Base-by-base conservation (phyloP, 257 asterid genomes). In the Phtheirospermum japonicum region DNA sequence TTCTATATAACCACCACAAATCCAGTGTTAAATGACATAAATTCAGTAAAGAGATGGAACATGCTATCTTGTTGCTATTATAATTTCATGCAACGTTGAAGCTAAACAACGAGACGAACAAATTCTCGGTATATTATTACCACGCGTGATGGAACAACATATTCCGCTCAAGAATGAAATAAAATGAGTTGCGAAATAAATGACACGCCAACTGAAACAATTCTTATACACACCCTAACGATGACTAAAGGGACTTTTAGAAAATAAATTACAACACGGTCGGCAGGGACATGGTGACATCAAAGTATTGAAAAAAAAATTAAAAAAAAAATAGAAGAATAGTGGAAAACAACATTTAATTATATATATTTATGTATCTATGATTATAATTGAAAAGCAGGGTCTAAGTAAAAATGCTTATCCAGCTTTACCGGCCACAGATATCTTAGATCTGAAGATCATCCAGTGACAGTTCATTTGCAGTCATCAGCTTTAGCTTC, bases 401-500 rank as follows among this genome's bases (percentile, higher is more conserved):
- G 73, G 28, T 76, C 39, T 34, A 34, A 16, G 10, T 70, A 67
- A 59, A 68, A 66, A 42, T 55, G 73, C 65, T 50, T 55, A n/a
- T 58, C 76, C 69, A 69, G 70, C 74, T 74, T 71, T 75, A 34
- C 62, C 52, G 30, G 73, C 28, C 46, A 7, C 50, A 53, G 26
- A 30, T 10, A 48, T 71, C 80, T 78, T 78, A 93, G 46, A 89
- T 87, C 81, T 89, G 87, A 71, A 93, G 93, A 78, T 89, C 94
- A 61, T 89, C 99, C 73, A 89, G 61, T 4, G 96, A 85, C 61
- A 89, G 64, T 64, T 93, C 97, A 48, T 75, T 71, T 49, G 84
- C 83, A 63, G 78, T 64, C 88, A 93, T 54, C 77, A 87, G 75
- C 94, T 93, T 93, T 73, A 89, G 63, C 78, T 87, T 93, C 99